Conservation (phyloP, 805 yeast genomes). For the Metschnikowia colocasiae region DNA sequence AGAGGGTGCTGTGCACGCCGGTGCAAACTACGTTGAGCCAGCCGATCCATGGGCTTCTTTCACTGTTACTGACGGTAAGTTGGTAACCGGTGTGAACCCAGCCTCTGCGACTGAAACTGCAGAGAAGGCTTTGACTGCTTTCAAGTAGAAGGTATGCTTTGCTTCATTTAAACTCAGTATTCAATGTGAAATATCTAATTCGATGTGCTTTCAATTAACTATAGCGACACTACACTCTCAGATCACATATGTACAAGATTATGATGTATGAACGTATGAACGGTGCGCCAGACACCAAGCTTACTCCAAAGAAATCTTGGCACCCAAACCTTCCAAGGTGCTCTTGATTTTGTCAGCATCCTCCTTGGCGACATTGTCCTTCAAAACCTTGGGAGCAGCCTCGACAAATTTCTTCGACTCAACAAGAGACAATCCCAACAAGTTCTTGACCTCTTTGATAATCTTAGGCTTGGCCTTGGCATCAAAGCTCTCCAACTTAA, state of each 20-base stretch:
- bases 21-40: slow-evolving; percentile 44
- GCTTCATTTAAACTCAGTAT: too few species aligned
- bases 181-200: too few species aligned
- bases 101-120: slow-evolving; percentile 52
- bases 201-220: neutral
- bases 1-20: too few species aligned
- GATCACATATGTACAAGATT: slow-evolving; percentile 20
- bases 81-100: slow-evolving; percentile 66
- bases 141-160: neutral
- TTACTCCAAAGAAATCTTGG: slow-evolving; percentile 84
- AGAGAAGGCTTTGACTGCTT: slow-evolving; percentile 27
- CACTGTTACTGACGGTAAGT: slow-evolving; percentile 51
- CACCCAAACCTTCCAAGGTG: slow-evolving; percentile 91
- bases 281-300: slow-evolving; percentile 10
- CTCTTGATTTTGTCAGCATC: slow-evolving; percentile 96
- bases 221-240: neutral
- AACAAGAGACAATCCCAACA: slow-evolving; percentile 88
- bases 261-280: slow-evolving; percentile 14
- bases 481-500: slow-evolving; percentile 91
- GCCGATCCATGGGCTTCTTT: slow-evolving; percentile 50
- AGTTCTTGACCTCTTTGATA: slow-evolving; percentile 91
- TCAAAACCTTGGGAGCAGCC: slow-evolving; percentile 92
- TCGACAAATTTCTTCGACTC: slow-evolving; percentile 98
- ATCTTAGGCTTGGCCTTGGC: slow-evolving; percentile 95
- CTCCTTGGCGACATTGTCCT: slow-evolving; percentile 94